Conservation (phyloP, 2,329 filamentous ascomycete species). For the Hawksworthiomyces lignivorus region DNA sequence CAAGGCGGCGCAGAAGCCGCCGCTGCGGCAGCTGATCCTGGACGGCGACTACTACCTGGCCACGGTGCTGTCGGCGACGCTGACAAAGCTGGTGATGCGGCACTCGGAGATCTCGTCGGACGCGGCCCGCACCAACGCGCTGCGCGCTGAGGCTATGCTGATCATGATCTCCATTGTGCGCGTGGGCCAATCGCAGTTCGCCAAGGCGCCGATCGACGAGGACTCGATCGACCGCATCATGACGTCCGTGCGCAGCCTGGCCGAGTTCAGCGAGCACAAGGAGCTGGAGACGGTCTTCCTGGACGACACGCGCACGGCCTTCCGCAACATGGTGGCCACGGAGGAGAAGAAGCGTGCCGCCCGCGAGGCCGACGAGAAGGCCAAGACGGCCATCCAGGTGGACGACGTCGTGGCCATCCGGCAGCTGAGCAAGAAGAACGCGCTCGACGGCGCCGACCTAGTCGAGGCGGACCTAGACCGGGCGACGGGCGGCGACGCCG, state of each 20-base stretch:
- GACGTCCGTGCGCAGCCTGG: constrained; percentile 88
- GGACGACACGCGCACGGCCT: constrained; percentile 89
- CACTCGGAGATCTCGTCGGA: constrained; percentile 90
- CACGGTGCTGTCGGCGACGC: constrained; percentile 87
- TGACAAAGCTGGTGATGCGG: constrained; percentile 97
- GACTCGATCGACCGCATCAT: constrained; percentile 98
- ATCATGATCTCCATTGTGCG: constrained; percentile 99
- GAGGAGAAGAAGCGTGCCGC: constrained; percentile 98
- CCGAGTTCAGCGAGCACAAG: constrained; percentile 83
- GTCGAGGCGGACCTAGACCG: constrained; percentile 86
- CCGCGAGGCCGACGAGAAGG: constrained; percentile 85
- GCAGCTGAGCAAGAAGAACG: constrained; percentile 87
- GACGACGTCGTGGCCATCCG: constrained; percentile 91
- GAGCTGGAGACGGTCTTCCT: constrained; percentile 89
- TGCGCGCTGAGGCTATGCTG: constrained; percentile 94
- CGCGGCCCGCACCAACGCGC: constrained; percentile 78
- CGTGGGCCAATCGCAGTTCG: constrained; percentile 97
- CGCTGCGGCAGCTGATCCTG: constrained; percentile 85
- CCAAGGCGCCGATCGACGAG: constrained; percentile 94
- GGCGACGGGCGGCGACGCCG: constrained; percentile 83
- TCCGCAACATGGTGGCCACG: constrained; percentile 92
- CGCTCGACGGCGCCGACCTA: constrained; percentile 72
- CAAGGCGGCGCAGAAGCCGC: constrained; percentile 93
- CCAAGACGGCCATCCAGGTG: constrained; percentile 88
- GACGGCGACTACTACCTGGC: constrained; percentile 97